Evolutionary conservation across 2,329 filamentous ascomycete species (phyloP).

Genomic region (Fusarium euwallaceae): DNA sequence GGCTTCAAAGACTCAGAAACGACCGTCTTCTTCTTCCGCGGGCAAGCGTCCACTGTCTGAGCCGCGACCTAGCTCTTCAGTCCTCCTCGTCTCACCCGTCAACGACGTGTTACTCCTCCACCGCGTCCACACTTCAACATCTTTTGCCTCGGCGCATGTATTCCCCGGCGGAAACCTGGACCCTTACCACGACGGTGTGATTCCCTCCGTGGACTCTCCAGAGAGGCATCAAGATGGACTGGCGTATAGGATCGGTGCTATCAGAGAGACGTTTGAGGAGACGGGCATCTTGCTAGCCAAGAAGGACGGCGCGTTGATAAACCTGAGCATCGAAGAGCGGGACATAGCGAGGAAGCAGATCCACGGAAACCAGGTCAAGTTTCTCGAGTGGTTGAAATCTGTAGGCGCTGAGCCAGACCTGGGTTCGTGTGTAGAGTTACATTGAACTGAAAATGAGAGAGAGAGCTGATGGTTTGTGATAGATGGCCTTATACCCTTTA

Average conservation of each 20-base stretch:
- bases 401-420: conserved; percentile 74
- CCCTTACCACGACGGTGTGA: conserved; percentile 77
- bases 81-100: conserved; percentile 85
- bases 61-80: conserved; percentile 78
- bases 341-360: conserved; percentile 77
- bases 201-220: conserved; percentile 61
- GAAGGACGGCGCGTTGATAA: conserved; percentile 67
- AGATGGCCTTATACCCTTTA: conserved; percentile 83
- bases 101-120: conserved; percentile 92
- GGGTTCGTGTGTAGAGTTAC: conserved; percentile 59
- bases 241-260: conserved; percentile 84
- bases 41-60: conserved; percentile 49
- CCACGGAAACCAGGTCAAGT: conserved; percentile 74
- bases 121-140: conserved; percentile 83
- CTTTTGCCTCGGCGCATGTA: conserved; percentile 93
- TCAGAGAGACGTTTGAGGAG: conserved; percentile 96
- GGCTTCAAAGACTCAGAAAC: conserved; percentile 24
- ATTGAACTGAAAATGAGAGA: neutral
- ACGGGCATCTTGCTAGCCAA: conserved; percentile 86
- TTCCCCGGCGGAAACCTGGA: conserved; percentile 94
- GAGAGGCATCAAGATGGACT: conserved; percentile 77
- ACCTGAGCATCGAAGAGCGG: conserved; percentile 69
- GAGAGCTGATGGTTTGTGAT: conserved; percentile 17
- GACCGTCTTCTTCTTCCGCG: conserved; percentile 28
- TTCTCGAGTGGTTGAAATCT: conserved; percentile 72